phyloP scores from a whole-genome alignment of 345 rosid species.

The Bretschneidera sinensis region DNA sequence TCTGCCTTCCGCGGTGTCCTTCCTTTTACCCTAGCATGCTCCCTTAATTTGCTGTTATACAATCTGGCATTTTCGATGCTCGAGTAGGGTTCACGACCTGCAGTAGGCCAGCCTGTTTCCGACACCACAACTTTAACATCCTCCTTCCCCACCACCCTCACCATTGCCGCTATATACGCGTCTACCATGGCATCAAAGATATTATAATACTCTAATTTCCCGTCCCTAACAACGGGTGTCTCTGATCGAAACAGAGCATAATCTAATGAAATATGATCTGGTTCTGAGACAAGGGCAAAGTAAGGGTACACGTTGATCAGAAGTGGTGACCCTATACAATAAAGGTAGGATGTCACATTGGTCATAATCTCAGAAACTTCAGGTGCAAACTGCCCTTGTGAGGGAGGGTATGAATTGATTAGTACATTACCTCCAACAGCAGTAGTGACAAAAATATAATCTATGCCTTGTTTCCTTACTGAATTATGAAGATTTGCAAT shows the following conservation, averaged over 20 bases:
- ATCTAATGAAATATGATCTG: slow-evolving; percentile 11
- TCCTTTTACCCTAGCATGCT: slow-evolving; percentile 7
- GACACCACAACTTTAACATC: slow-evolving; percentile 16
- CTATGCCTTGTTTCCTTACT: not conserved
- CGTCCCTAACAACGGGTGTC: slow-evolving; percentile 5
- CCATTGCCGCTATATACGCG: slow-evolving; percentile 22
- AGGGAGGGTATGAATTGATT: slow-evolving; percentile 28
- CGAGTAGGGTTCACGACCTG: not conserved
- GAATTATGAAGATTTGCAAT: slow-evolving; percentile 17
- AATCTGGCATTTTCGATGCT: slow-evolving; percentile 6
- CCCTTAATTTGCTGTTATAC: slow-evolving; percentile 15
- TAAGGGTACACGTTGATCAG: slow-evolving; percentile 18
- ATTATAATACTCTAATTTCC: slow-evolving; percentile 12
- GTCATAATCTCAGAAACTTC: slow-evolving; percentile 8
- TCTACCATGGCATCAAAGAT: slow-evolving; percentile 26
- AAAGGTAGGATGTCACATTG: slow-evolving; percentile 1
- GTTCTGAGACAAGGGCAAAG: slow-evolving; percentile 9
- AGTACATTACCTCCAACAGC: slow-evolving; percentile 12
- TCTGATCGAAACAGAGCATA: slow-evolving; percentile 15
- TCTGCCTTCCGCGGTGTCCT: slow-evolving; percentile 18
- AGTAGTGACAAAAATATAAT: slow-evolving; percentile 18
- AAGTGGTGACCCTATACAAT: slow-evolving; percentile 12
- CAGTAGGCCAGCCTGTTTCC: slow-evolving; percentile 12
- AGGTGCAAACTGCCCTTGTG: slow-evolving; percentile 8
- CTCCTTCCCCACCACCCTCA: slow-evolving; percentile 11